phyloP scores from a whole-genome alignment of 2,329 filamentous ascomycete species.

The Fusarium chaquense region DNA sequence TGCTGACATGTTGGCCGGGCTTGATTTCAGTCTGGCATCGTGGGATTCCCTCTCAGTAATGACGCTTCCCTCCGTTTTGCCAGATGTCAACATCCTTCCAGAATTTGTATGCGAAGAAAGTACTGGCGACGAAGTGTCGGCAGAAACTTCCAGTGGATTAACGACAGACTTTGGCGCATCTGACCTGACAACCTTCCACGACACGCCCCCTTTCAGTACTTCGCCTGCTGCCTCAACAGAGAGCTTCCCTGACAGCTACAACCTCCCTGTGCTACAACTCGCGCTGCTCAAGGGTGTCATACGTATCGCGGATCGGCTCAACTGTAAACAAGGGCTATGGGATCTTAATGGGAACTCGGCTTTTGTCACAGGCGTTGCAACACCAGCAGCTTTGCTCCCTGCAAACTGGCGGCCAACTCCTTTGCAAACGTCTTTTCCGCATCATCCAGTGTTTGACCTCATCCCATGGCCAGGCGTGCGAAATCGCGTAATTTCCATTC shows the following conservation, averaged over 20 bases:
- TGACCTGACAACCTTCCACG: constrained; percentile 37
- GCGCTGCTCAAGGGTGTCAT: constrained; percentile 61
- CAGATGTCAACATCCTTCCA: constrained; percentile 17
- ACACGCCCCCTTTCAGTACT: constrained; percentile 39
- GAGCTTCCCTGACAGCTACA: constrained; percentile 60
- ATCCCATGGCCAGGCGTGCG: constrained; percentile 68
- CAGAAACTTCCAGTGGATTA: constrained; percentile 2
- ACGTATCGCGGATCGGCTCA: constrained; percentile 61
- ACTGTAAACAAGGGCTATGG: constrained; percentile 59
- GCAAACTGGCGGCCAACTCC: constrained; percentile 63
- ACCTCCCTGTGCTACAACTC: constrained; percentile 62
- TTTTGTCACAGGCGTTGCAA: constrained; percentile 54
- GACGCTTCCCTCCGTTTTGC: constrained; percentile 35
- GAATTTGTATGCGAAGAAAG: constrained; percentile 22
- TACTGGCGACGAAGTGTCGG: constrained; percentile 6
- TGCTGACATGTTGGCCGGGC: constrained; percentile 34
- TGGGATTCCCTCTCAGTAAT: constrained; percentile 43
- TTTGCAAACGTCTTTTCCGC: constrained; percentile 62
- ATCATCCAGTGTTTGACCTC: constrained; percentile 69
- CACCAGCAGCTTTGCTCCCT: constrained; percentile 57
- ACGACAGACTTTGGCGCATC: background rate
- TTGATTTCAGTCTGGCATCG: constrained; percentile 41
- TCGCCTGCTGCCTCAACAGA: constrained; percentile 37
- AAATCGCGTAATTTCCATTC: constrained; percentile 64
- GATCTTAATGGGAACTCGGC: constrained; percentile 60